Percentiles rank a stretch among this genome's conserved stretches.
Conservation (phyloP, 192 early-diverging fungal genomes). For the Thamnidium elegans region DNA sequence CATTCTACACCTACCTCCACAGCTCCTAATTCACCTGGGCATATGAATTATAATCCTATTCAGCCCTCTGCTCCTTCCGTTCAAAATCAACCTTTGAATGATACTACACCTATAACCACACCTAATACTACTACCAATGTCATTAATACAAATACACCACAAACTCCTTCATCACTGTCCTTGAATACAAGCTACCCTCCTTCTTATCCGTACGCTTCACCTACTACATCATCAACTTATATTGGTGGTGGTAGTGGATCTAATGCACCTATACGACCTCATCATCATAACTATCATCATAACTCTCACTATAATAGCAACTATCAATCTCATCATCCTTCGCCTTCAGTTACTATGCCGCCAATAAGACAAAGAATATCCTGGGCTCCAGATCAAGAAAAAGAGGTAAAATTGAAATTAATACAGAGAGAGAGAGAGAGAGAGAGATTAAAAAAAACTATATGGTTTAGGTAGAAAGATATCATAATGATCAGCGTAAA, state of each 20-base stretch:
- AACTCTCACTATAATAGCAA: conserved; percentile 13
- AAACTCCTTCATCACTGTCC: not conserved
- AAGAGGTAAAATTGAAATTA: conserved; percentile 23
- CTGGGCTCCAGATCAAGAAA: conserved; percentile 28
- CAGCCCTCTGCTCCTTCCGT: not conserved
- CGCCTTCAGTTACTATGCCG: not conserved
- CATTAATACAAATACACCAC: not conserved
- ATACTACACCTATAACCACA: not conserved
- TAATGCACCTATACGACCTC: not conserved
- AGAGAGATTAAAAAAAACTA: not conserved
- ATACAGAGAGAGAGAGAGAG: not conserved
- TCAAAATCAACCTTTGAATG: not conserved
- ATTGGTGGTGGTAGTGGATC: not conserved
- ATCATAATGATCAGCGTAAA: conserved; percentile 31
- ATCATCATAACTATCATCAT: conserved; percentile 17
- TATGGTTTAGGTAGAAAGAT: conserved; percentile 18
- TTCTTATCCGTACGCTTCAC: not conserved
- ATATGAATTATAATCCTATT: not conserved
- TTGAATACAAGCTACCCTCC: not conserved
- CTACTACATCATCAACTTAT: conserved; percentile 1
- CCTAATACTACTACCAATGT: not conserved
- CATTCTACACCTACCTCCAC: conserved; percentile 6
- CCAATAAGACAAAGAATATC: conserved; percentile 12
- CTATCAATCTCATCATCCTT: conserved; percentile 17
- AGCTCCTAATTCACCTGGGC: conserved; percentile 13